Percentiles rank a stretch among this genome's conserved stretches.
These are phyloP conservation scores for Berkeleyomyces basicola DNA, from an alignment of 2,329 filamentous ascomycete genomes.

Conservation along the genomic window DNA sequence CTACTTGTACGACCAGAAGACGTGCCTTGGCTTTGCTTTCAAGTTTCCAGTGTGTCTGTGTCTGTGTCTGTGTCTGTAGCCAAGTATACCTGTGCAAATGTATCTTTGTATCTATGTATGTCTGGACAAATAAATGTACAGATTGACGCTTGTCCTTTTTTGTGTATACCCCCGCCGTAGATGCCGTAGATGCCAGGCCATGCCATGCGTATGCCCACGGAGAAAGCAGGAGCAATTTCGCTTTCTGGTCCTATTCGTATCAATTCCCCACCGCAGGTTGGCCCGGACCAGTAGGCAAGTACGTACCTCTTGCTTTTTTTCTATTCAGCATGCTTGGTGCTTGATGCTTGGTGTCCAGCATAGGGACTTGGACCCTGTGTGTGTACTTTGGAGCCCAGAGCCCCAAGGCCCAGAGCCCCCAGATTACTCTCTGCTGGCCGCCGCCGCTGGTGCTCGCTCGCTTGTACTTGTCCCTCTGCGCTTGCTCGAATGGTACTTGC, in stretches of 20 bases:
- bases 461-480: too few relatives aligned
- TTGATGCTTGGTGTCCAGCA: neutral
- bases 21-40: too few relatives aligned
- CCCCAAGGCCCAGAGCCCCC: neutral
- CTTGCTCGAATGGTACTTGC: too few relatives aligned
- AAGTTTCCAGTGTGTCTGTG: too few relatives aligned
- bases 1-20: too few relatives aligned
- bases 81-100: too few relatives aligned
- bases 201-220: neutral
- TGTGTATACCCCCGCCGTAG: neutral
- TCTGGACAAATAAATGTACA: too few relatives aligned
- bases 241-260: conserved; percentile 13
- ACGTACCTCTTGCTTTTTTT: neutral
- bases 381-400: neutral
- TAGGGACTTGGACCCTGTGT: neutral
- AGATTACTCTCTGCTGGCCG: neutral
- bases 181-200: too few relatives aligned
- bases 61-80: too few relatives aligned
- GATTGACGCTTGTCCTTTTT: neutral
- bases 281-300: neutral
- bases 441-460: too few relatives aligned
- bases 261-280: conserved; percentile 5
- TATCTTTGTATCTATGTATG: too few relatives aligned
- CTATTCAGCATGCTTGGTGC: neutral
- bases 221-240: conserved; percentile 13